Base-by-base conservation (phyloP, 2,329 filamentous ascomycete genomes). In the Hymenoscyphus occultus region DNA sequence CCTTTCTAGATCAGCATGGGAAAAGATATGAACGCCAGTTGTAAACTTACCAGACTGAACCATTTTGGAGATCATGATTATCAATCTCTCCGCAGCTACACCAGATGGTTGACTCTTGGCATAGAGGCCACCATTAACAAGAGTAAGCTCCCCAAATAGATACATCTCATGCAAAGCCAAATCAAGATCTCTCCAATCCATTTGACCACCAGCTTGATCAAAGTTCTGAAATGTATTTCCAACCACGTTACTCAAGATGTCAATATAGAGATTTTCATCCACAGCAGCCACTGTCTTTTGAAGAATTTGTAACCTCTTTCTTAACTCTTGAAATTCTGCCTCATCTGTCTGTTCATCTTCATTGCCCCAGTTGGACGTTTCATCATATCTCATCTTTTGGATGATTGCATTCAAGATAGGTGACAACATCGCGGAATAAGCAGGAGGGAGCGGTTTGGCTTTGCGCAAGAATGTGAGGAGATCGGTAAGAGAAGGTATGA, bases 281-380 rank as follows among this genome's bases (percentile, higher is more conserved):
- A 97, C 91, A 10, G 90, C 89, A 16, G 95, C 93, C 61, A 98
- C 89, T 51, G 91, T 93, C 80, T 97, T 96, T 76, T 99, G 95
- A 54, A 99, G 81, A 51, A 93, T 89, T 76, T 96, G 92, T 59
- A 99, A 82, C 71, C 92, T 87, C 77, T 96, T 96, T 66, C 96
- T 88, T 62, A 99, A 83, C 71, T 99, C 95, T 74, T 96, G 91
- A 72, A 99, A 99, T 76, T 99, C 95, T 32, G 94, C 95, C 78
- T 99, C 95, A 72, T 98, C 95, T 1, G 93, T 96, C 77, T 96
- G 90, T 72, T 96, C 93, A 72, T 96, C 93, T 75, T 97, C 93
- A 65, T 93, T 89, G 45, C 93, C 94, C 94, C 94, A 98, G 22
- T 86, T 90, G 1, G 91, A 90, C 5, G 94, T 97, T 75, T 97